These are phyloP conservation scores for Paraphoma sp. DNA, from an alignment of 2,329 filamentous ascomycete genomes.

Conservation along the genomic window DNA sequence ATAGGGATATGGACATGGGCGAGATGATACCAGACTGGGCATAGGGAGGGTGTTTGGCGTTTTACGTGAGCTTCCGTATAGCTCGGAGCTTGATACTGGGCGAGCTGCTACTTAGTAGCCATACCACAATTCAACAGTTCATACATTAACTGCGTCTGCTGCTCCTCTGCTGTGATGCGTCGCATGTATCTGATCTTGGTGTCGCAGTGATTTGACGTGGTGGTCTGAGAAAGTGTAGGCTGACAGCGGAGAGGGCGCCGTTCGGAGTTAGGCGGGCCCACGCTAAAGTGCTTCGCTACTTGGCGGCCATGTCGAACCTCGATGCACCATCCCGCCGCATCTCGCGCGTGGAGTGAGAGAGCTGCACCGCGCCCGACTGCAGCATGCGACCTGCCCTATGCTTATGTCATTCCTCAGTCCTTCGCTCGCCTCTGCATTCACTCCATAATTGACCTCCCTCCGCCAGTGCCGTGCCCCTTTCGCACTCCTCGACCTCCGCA, in stretches of 20 bases:
- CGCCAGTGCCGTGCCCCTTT: slow-evolving; percentile 26
- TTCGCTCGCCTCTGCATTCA: slow-evolving; percentile 12
- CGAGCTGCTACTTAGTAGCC: background rate
- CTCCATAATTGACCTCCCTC: slow-evolving; percentile 23
- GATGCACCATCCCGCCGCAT: slow-evolving; percentile 26
- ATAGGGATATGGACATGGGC: background rate
- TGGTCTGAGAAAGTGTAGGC: background rate
- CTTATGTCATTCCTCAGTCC: slow-evolving; percentile 8
- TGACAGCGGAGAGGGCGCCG: background rate
- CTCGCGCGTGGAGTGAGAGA: slow-evolving; percentile 31
- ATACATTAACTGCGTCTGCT: too few relatives aligned
- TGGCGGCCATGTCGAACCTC: slow-evolving; percentile 26
- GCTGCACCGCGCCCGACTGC: slow-evolving; percentile 31
- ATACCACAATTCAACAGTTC: too few relatives aligned
- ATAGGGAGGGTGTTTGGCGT: slow-evolving; percentile 26
- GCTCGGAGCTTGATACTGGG: background rate
- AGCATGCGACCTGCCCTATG: slow-evolving; percentile 21
- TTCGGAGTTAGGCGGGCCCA: slow-evolving; percentile 13
- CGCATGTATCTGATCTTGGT: background rate
- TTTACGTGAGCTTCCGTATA: background rate
- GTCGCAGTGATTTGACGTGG: background rate
- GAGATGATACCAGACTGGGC: slow-evolving; percentile 7
- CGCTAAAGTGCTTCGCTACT: slow-evolving; percentile 21
- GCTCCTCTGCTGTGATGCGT: too few relatives aligned
- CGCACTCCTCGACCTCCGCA: slow-evolving; percentile 24